These are phyloP conservation scores for Bryoglossum gracile DNA, from an alignment of 495 filamentous ascomycete species.

Conservation along the genomic window DNA sequence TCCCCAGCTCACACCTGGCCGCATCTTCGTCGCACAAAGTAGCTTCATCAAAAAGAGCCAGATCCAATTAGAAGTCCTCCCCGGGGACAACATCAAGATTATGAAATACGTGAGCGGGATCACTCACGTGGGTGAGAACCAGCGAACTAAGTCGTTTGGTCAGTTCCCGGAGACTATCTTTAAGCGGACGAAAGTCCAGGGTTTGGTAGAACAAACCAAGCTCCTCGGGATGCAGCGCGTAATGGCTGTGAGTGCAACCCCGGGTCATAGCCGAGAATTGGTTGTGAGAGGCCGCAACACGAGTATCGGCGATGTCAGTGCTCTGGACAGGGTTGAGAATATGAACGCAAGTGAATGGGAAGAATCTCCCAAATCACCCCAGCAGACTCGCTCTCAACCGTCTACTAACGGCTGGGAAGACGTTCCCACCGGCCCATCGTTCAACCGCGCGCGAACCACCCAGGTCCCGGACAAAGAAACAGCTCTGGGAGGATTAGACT, in stretches of 20 bases:
- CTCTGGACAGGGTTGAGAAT: slow-evolving; percentile 7
- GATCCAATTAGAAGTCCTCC: slow-evolving; percentile 11
- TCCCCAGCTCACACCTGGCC: slow-evolving; percentile 5
- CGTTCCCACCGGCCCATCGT: no score
- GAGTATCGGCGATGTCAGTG: not conserved
- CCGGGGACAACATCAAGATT: slow-evolving; percentile 18
- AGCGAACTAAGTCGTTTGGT: slow-evolving; percentile 6
- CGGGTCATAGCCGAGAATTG: no score
- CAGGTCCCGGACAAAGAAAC: no score
- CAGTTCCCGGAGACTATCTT: slow-evolving; percentile 20
- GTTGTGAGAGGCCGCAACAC: not conserved
- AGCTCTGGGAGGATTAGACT: no score
- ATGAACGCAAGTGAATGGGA: slow-evolving; percentile 19
- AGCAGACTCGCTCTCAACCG: no score
- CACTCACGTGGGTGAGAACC: slow-evolving; percentile 11
- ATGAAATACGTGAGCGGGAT: slow-evolving; percentile 19
- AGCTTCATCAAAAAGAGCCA: not conserved
- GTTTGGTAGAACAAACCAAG: not conserved
- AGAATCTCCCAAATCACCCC: no score
- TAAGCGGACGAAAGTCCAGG: not conserved
- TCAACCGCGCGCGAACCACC: no score
- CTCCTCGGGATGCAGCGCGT: not conserved
- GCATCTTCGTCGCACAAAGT: slow-evolving; percentile 16
- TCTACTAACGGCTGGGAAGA: no score
- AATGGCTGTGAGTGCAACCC: no score